Percentiles rank a stretch among this genome's conserved stretches.
These are phyloP conservation scores for Cercis canadensis DNA, from an alignment of 306 rosid species.

Conservation along the genomic window DNA sequence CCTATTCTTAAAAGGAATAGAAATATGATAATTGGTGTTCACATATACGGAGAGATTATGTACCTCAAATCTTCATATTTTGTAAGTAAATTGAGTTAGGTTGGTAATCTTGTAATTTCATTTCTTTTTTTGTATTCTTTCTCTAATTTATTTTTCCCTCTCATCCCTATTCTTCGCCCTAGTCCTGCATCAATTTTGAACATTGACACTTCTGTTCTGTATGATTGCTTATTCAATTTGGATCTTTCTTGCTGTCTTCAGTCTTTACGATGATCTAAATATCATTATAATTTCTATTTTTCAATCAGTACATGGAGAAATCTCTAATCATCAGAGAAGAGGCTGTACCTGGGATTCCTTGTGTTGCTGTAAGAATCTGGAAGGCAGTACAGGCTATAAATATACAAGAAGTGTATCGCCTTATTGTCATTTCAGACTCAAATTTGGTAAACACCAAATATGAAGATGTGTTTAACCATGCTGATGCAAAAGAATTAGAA, in stretches of 20 bases:
- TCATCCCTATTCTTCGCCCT: neutral
- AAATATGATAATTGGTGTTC: constrained; percentile 26
- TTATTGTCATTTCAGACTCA: constrained; percentile 63
- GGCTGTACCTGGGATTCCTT: constrained; percentile 46
- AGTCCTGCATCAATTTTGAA: constrained; percentile 11
- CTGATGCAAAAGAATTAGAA: constrained; percentile 39
- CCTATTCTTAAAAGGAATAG: constrained; percentile 19
- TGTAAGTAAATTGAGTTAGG: constrained; percentile 5
- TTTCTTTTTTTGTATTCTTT: neutral
- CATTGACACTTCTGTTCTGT: constrained; percentile 26
- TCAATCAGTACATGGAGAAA: constrained; percentile 80
- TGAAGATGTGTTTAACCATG: constrained; percentile 60
- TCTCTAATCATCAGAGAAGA: constrained; percentile 61
- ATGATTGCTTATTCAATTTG: constrained; percentile 18
- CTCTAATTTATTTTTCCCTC: neutral
- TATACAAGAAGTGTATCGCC: constrained; percentile 75
- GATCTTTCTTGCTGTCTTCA: constrained; percentile 32
- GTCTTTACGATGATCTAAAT: constrained; percentile 16
- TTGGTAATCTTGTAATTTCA: constrained; percentile 3
- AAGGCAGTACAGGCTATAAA: constrained; percentile 67
- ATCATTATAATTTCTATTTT: constrained; percentile 33
- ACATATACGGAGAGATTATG: constrained; percentile 22
- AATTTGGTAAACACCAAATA: constrained; percentile 61
- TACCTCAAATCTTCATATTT: constrained; percentile 8
- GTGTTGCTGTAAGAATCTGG: constrained; percentile 68